Base-by-base conservation (phyloP, 768 basidiomycete species). In the Cystobasidium onofrii region DNA sequence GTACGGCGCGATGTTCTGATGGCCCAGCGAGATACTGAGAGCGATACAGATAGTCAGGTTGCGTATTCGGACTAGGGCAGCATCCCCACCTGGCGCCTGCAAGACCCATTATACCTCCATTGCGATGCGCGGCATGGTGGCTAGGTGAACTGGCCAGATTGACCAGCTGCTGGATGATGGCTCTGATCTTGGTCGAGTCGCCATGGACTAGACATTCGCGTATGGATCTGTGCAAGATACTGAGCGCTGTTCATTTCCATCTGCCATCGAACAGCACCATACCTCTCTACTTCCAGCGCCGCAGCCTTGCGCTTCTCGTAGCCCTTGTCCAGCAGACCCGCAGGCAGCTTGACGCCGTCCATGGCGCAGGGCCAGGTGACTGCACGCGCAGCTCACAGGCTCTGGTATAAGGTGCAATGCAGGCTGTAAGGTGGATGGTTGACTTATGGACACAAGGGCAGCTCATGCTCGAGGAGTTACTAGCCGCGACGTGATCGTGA, bases 201-300 rank as follows among this genome's bases (percentile, higher is more conserved):
- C 88, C 87, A 80, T 89, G 87, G 77, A 87, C 86, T 76, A 90
- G 87, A 78, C 88, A 90, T 82, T 94, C 91, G 78, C 91, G 88
- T 74, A 96, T 88, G 52, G 82, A 78, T 77, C 83, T 83, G 76
- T 4, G 43, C 15, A 39, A 39, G 39, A 39, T 15, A 6, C 15
- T 15, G 15, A 39, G 6, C 39, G 6, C 39, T 60, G 57, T 29
- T 13, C 44, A 31, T 52, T 25, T 9, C 43, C 2, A 7, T 62
- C 41, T 36, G 57, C 65, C 33, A 39, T 4, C 9, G 44, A 29
- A 27, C 27, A 12, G 46, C 15, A 69, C 79, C 82, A 77, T 80
- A 93, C 92, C 92, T 96, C 84, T 98, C 94, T 65, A 98, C 86
- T 65, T 97, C 94, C 64, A 94, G 87, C 9, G 95, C 95, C 7